phyloP scores from a whole-genome alignment of 2,329 filamentous ascomycete genomes.

The Pestalotiopsis fici region DNA sequence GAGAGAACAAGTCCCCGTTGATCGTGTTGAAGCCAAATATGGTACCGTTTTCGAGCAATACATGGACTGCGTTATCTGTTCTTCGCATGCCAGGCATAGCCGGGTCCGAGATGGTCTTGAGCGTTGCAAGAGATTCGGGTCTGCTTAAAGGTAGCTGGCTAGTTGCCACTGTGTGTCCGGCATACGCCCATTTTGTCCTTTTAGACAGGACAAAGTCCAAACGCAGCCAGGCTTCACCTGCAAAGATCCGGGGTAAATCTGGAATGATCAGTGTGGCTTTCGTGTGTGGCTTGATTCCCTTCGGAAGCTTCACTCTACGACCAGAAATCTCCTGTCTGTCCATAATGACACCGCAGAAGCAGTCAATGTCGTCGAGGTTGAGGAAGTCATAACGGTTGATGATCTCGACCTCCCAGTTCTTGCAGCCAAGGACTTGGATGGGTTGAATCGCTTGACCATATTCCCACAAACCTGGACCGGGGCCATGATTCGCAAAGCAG shows the following conservation, averaged over 20 bases:
- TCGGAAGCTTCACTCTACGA: slow-evolving; percentile 40
- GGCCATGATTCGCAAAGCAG: slow-evolving; percentile 47
- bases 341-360: slow-evolving; percentile 41
- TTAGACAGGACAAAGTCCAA: slow-evolving; percentile 46
- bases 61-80: slow-evolving; percentile 30
- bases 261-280: slow-evolving; percentile 34
- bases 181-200: slow-evolving; percentile 50
- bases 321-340: slow-evolving; percentile 37
- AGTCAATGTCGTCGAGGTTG: slow-evolving; percentile 49
- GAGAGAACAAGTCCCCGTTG: slow-evolving; percentile 41
- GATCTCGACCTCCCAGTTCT: slow-evolving; percentile 44
- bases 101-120: slow-evolving; percentile 20
- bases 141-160: slow-evolving; percentile 44
- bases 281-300: slow-evolving; percentile 43
- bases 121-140: slow-evolving; percentile 27
- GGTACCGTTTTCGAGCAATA: slow-evolving; percentile 34
- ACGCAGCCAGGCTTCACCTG: slow-evolving; percentile 46
- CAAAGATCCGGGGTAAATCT: slow-evolving; percentile 26
- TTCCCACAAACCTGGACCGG: slow-evolving; percentile 52
- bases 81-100: slow-evolving; percentile 19
- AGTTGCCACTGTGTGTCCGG: slow-evolving; percentile 53
- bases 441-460: slow-evolving; percentile 62
- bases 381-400: slow-evolving; percentile 58
- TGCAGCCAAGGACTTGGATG: slow-evolving; percentile 49
- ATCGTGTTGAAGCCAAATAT: slow-evolving; percentile 46